A percentile compares a stretch with the other conserved stretches of the same genome.
phyloP scores from a whole-genome alignment of 2,329 filamentous ascomycete genomes.

The Alternaria sp. region DNA sequence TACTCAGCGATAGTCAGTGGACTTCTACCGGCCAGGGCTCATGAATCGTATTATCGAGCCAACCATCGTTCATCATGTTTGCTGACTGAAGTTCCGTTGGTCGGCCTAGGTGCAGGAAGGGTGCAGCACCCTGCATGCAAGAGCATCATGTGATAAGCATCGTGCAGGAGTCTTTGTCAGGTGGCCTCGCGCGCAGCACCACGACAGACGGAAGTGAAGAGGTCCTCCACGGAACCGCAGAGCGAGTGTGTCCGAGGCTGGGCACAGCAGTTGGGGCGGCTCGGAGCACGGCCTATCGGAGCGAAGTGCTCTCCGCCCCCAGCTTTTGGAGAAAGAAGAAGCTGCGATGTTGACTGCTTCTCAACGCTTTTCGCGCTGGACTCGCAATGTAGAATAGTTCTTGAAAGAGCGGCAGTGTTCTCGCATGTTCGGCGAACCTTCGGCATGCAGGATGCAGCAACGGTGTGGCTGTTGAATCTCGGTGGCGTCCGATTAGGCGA shows the following conservation, averaged over 20 bases:
- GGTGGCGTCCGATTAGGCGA: conserved; percentile 8
- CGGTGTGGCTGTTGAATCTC: background rate
- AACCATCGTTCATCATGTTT: background rate
- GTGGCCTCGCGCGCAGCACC: conserved; percentile 4
- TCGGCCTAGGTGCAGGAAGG: conserved; percentile 6
- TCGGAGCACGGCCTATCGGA: conserved; percentile 4
- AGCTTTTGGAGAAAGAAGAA: background rate
- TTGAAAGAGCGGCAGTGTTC: background rate
- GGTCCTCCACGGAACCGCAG: background rate
- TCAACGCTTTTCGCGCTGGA: background rate
- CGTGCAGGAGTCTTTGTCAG: conserved; percentile 10
- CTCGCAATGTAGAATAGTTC: background rate
- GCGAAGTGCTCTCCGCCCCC: background rate
- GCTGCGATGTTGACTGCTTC: background rate
- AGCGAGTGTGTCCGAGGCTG: background rate
- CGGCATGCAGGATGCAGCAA: background rate
- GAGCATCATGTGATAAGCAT: conserved; percentile 19
- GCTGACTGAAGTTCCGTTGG: conserved; percentile 11
- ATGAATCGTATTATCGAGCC: background rate
- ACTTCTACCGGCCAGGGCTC: background rate
- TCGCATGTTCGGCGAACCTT: conserved; percentile 1
- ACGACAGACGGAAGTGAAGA: background rate
- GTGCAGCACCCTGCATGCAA: conserved; percentile 6
- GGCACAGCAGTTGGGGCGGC: conserved; percentile 1
- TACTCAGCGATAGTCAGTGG: background rate